phyloP scores from a whole-genome alignment of 208 protist genomes.

The Wallacemonas collosoma region DNA sequence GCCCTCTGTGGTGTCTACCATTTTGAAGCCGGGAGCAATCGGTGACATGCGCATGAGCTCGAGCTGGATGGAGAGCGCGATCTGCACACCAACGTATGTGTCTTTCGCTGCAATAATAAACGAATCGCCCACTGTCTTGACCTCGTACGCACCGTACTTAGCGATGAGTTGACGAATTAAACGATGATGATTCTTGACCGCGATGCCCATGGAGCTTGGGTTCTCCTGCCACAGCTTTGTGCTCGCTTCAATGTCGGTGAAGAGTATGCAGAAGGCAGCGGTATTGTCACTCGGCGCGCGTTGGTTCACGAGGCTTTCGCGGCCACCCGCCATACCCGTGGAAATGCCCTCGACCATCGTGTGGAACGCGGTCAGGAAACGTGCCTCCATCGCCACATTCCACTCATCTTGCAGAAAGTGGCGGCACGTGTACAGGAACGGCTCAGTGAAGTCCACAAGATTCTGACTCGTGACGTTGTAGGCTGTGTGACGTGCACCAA shows the following conservation, averaged over 20 bases:
- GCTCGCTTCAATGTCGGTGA: conserved; percentile 84
- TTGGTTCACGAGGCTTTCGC: conserved; percentile 44
- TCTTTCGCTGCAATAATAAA: conserved; percentile 85
- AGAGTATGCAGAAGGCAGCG: conserved; percentile 59
- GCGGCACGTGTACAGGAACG: conserved; percentile 71
- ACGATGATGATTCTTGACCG: conserved; percentile 70
- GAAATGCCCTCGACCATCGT: conserved; percentile 53
- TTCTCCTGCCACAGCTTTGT: conserved; percentile 78
- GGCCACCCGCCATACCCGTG: conserved; percentile 46
- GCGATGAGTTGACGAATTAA: conserved; percentile 69
- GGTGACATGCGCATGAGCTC: conserved; percentile 69
- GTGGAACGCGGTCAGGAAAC: conserved; percentile 55
- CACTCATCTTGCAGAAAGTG: conserved; percentile 75
- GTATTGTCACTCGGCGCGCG: conserved; percentile 39
- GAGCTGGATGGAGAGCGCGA: conserved; percentile 72
- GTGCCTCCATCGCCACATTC: conserved; percentile 65
- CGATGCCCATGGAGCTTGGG: conserved; percentile 53
- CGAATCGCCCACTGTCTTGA: conserved; percentile 82
- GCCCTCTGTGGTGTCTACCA: conserved; percentile 62
- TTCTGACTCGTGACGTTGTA: conserved; percentile 59
- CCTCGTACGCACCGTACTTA: conserved; percentile 74
- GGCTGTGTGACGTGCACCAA: conserved; percentile 52
- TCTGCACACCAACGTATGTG: conserved; percentile 60
- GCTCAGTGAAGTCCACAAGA: conserved; percentile 51
- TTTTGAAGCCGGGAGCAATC: conserved; percentile 61